phyloP scores from a whole-genome alignment of 768 basidiomycete species.

The Steccherinum ochraceum region DNA sequence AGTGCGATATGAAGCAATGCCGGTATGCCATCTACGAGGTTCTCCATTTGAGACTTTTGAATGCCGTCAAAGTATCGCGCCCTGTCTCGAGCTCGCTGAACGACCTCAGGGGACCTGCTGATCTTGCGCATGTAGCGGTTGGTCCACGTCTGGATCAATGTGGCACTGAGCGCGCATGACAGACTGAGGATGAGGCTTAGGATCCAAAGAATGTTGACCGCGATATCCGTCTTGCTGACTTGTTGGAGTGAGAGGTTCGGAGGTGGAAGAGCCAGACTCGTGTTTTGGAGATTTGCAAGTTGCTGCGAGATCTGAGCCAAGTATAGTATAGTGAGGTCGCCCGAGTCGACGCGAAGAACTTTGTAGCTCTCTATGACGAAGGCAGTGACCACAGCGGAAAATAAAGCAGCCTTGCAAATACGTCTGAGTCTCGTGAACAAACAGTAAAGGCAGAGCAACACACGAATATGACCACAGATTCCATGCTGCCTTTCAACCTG shows the following conservation, averaged over 20 bases:
- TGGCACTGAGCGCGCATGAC: background rate
- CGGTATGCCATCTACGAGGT: background rate
- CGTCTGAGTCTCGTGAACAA: background rate
- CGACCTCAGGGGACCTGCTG: background rate
- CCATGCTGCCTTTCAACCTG: background rate
- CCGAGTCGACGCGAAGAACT: background rate
- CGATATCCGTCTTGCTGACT: constrained; percentile 9
- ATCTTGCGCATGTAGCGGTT: constrained; percentile 5
- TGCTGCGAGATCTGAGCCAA: background rate
- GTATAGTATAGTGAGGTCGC: background rate
- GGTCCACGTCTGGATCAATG: background rate
- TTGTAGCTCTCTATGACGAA: constrained; percentile 5
- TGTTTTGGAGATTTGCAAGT: background rate
- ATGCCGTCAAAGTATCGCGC: background rate
- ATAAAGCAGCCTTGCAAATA: background rate
- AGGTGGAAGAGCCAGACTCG: constrained; percentile 5
- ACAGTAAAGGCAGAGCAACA: background rate
- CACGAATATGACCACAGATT: background rate
- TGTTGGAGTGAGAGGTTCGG: constrained; percentile 12
- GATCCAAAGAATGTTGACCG: constrained; percentile 11
- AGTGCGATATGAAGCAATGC: background rate
- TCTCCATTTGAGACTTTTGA: background rate
- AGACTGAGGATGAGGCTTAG: background rate
- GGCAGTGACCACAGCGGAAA: constrained; percentile 1
- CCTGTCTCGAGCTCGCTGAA: background rate